These are phyloP conservation scores for Primulina eburnea DNA, from an alignment of 257 asterid species.

Conservation along the genomic window DNA sequence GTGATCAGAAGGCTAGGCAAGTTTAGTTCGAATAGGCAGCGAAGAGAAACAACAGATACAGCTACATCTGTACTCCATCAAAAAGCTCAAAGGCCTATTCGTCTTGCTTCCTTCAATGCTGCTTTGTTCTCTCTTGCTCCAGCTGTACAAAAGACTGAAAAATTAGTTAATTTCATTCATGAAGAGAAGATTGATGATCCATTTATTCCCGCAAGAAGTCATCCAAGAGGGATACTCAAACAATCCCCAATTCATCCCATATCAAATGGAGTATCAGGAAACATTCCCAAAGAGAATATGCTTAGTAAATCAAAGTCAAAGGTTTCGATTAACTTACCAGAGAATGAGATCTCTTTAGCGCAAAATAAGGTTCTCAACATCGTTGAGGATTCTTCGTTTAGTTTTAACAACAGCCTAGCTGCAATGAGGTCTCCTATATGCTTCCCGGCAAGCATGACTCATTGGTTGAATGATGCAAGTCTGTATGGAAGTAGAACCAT, in stretches of 20 bases:
- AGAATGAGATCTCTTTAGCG: slow-evolving; percentile 63
- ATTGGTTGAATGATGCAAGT: slow-evolving; percentile 44
- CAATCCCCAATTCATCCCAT: slow-evolving; percentile 58
- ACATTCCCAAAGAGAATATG: background rate
- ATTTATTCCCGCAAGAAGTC: slow-evolving; percentile 17
- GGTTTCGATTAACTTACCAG: slow-evolving; percentile 33
- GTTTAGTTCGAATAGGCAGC: slow-evolving; percentile 32
- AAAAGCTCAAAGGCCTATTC: slow-evolving; percentile 39
- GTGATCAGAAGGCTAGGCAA: slow-evolving; percentile 56
- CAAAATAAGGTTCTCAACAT: slow-evolving; percentile 39
- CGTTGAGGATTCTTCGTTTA: slow-evolving; percentile 36
- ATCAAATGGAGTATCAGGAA: slow-evolving; percentile 14
- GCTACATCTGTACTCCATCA: slow-evolving; percentile 3
- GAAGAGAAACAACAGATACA: slow-evolving; percentile 18
- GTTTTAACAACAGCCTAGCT: slow-evolving; percentile 34
- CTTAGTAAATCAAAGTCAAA: slow-evolving; percentile 41
- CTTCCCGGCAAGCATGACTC: slow-evolving; percentile 49
- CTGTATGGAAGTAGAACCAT: slow-evolving; percentile 47
- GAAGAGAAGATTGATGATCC: slow-evolving; percentile 24
- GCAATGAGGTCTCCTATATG: slow-evolving; percentile 80
- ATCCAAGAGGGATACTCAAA: slow-evolving; percentile 72
- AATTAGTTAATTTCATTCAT: slow-evolving; percentile 32
- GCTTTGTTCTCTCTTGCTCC: slow-evolving; percentile 93
- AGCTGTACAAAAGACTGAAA: slow-evolving; percentile 57
- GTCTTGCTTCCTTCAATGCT: slow-evolving; percentile 83